phyloP scores from a whole-genome alignment of 345 rosid species.

The Camelina hispida region DNA sequence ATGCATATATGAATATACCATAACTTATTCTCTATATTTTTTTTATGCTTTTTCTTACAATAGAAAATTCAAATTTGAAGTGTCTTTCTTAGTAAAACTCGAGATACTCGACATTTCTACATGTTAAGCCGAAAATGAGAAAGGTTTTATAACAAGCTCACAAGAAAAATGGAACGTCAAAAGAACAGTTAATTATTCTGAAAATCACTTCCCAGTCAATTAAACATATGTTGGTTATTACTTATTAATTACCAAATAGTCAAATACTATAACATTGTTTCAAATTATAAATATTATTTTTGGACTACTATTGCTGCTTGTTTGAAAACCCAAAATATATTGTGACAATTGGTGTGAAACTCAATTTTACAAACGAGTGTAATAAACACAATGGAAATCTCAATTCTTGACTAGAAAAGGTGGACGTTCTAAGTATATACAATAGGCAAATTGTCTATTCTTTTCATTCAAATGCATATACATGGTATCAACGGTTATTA shows the following conservation, averaged over 20 bases:
- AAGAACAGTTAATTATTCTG: background rate
- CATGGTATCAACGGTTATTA: constrained; percentile 1
- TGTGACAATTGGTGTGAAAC: background rate
- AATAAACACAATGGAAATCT: background rate
- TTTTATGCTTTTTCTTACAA: background rate
- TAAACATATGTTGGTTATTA: too few relatives aligned
- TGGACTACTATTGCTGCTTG: background rate
- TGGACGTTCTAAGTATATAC: background rate
- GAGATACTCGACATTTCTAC: background rate
- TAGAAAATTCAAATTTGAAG: background rate
- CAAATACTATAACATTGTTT: too few relatives aligned
- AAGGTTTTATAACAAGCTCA: background rate
- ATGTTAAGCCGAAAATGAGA: background rate
- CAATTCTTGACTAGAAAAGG: background rate
- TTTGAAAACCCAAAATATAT: background rate
- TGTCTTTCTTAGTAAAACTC: background rate
- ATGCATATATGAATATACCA: constrained; percentile 13
- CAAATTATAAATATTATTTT: too few relatives aligned
- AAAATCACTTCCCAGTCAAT: background rate
- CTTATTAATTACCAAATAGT: too few relatives aligned
- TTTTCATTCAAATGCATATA: background rate
- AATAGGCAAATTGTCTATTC: too few relatives aligned
- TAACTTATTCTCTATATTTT: background rate
- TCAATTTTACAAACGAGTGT: background rate
- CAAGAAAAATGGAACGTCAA: background rate